Evolutionary conservation across 345 rosid genomes (phyloP), one percentile per base, ranked within the genome.

Genomic region (Gossypium anomalum): DNA sequence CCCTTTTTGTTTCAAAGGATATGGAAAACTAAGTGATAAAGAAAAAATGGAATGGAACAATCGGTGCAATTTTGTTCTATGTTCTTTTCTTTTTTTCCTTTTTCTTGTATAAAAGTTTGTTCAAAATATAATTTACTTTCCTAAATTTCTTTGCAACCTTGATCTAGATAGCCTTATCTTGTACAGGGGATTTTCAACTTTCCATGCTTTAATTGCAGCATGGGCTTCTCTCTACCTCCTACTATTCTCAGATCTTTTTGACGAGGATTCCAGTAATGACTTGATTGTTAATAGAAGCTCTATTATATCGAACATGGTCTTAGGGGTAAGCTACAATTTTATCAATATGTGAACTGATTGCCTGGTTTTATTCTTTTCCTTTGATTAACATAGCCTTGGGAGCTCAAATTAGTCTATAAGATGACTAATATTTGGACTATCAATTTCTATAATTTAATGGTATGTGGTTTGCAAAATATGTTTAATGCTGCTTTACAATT

Each of bases 11-110:
- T 93, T 89, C 63, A 74, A 75, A 76, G 86, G 82, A 63, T 93
- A 89, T 75, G 72, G 76, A 23, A 89, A 87, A 63, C 93, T 93
- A 69, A 80, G 78, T 70, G 51, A 61, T 56, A 78, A 79, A 74
- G 76, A 88, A 79, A 83, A 79, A 86, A 71, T 89, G 82, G 98
- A 91, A 87, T 89, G 98, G 98, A 89, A 89, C 78, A 93, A 93
- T 77, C 71, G 98, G 97, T 93, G 81, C 61, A 25, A 19, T 73
- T 76, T 65, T 41, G 1, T 2, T 65, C 25, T 16, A 56, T 63
- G 73, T 60, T 66, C 64, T 16, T 74, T 67, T 41, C 14, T 12
- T 47, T 3, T 34, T 3, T 34, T 5, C 41, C 41, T 34, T 34
- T 34, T 34, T 34, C 41, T 4, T 27, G 1, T 15, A 14, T 72